Evolutionary conservation across 1,284 basidiomycete genomes (phyloP).

Genomic region (Coniophora puteana): DNA sequence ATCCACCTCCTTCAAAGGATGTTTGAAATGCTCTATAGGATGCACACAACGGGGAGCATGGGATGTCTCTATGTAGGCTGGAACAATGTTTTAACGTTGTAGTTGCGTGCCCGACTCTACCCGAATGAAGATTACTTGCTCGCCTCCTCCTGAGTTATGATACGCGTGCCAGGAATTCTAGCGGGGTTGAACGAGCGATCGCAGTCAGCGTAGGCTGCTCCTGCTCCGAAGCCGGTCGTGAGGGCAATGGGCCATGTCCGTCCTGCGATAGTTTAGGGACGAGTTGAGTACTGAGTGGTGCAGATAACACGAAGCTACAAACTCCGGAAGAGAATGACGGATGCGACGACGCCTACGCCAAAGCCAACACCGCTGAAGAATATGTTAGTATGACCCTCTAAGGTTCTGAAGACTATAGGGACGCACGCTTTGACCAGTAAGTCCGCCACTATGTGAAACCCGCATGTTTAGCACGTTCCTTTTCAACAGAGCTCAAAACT

Average conservation of each 20-base stretch:
- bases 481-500: slow-evolving; percentile 32
- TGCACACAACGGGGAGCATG: too few species aligned
- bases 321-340: slow-evolving; percentile 95
- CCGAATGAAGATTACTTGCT: slow-evolving; percentile 22
- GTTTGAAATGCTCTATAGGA: slow-evolving; percentile 1
- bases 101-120: too few species aligned
- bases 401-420: neutral
- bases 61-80: slow-evolving; percentile 5
- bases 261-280: slow-evolving; percentile 47
- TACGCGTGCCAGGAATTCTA: slow-evolving; percentile 85
- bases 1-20: neutral
- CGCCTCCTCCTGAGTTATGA: slow-evolving; percentile 43
- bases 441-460: slow-evolving; percentile 57
- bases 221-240: slow-evolving; percentile 86
- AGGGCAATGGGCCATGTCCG: slow-evolving; percentile 96
- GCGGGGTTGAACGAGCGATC: slow-evolving; percentile 96
- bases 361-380: slow-evolving; percentile 86
- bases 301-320: slow-evolving; percentile 36
- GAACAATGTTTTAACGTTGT: too few species aligned
- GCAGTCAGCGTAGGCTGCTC: slow-evolving; percentile 92
- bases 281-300: slow-evolving; percentile 9
- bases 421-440: slow-evolving; percentile 75
- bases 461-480: slow-evolving; percentile 12
- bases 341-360: slow-evolving; percentile 90
- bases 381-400: slow-evolving; percentile 21